A percentile compares a stretch with the other conserved stretches of the same genome.
These are phyloP conservation scores for Colletotrichum sp. DNA, from an alignment of 2,329 filamentous ascomycete species.

Conservation along the genomic window DNA sequence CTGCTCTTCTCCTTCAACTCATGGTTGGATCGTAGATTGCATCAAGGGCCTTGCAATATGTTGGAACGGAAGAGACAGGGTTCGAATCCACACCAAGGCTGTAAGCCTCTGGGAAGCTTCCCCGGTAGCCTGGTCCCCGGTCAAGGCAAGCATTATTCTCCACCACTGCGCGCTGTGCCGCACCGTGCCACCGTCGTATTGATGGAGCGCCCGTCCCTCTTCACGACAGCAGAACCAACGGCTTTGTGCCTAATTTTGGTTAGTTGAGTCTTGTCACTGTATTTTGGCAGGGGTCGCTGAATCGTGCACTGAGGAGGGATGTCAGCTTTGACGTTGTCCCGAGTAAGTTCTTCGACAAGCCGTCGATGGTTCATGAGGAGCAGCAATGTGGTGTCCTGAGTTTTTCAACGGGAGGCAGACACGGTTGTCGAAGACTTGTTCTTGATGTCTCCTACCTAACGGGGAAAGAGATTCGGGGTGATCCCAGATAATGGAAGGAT, in stretches of 20 bases:
- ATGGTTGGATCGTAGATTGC: too few species aligned
- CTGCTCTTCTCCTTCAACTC: too few species aligned
- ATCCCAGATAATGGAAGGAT: too few species aligned
- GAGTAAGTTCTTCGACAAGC: too few species aligned
- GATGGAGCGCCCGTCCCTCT: background rate
- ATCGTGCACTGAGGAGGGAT: background rate
- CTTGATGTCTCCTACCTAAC: too few species aligned
- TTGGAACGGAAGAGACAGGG: background rate
- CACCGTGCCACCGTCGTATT: background rate
- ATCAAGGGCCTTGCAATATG: too few species aligned
- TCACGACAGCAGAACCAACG: background rate
- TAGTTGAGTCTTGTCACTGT: background rate
- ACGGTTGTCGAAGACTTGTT: too few species aligned
- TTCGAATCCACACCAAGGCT: background rate
- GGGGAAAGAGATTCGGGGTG: too few species aligned
- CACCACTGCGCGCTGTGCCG: background rate
- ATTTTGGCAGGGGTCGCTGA: background rate
- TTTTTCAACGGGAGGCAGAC: too few species aligned
- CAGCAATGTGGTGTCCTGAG: too few species aligned
- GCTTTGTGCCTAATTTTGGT: background rate
- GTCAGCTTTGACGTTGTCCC: too few species aligned
- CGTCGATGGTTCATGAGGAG: too few species aligned
- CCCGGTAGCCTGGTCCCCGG: background rate
- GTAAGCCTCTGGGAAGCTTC: background rate
- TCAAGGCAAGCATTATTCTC: background rate